Evolutionary conservation across 352 stramenopile genomes (phyloP).

Genomic region (Aphanomyces invadans): DNA sequence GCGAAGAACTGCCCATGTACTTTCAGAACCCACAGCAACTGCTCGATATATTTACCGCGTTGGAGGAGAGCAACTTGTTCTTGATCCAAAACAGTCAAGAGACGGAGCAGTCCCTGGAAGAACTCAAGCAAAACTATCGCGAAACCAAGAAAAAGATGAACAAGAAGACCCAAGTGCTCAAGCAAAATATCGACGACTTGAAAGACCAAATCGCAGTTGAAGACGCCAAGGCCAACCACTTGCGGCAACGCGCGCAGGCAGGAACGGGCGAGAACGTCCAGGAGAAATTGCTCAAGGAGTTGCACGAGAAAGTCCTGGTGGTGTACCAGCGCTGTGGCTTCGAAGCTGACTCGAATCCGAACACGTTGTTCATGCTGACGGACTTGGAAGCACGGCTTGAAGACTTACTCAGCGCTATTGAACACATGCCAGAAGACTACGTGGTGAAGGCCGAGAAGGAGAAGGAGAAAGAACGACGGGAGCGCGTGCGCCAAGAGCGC

Average conservation of each 20-base stretch:
- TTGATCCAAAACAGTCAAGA: slow-evolving; percentile 94
- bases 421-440: slow-evolving; percentile 91
- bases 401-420: slow-evolving; percentile 85
- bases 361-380: slow-evolving; percentile 90
- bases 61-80: slow-evolving; percentile 95
- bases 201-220: slow-evolving; percentile 82
- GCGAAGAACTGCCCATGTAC: slow-evolving; percentile 92
- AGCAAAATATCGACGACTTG: slow-evolving; percentile 86
- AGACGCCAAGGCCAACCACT: slow-evolving; percentile 70
- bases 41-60: slow-evolving; percentile 88
- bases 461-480: slow-evolving; percentile 90
- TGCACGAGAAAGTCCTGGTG: slow-evolving; percentile 80
- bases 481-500: slow-evolving; percentile 86
- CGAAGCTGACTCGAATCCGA: slow-evolving; percentile 86
- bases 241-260: slow-evolving; percentile 55
- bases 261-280: slow-evolving; percentile 81
- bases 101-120: slow-evolving; percentile 91
- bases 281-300: slow-evolving; percentile 82
- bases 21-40: slow-evolving; percentile 91
- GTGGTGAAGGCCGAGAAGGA: slow-evolving; percentile 91
- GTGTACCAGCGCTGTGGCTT: slow-evolving; percentile 92
- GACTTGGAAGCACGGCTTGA: slow-evolving; percentile 88
- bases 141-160: slow-evolving; percentile 87
- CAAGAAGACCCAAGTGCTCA: slow-evolving; percentile 71
- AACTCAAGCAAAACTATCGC: slow-evolving; percentile 90